Conservation (phyloP, 2,329 filamentous ascomycete species). For the Acrodontium crateriforme region DNA sequence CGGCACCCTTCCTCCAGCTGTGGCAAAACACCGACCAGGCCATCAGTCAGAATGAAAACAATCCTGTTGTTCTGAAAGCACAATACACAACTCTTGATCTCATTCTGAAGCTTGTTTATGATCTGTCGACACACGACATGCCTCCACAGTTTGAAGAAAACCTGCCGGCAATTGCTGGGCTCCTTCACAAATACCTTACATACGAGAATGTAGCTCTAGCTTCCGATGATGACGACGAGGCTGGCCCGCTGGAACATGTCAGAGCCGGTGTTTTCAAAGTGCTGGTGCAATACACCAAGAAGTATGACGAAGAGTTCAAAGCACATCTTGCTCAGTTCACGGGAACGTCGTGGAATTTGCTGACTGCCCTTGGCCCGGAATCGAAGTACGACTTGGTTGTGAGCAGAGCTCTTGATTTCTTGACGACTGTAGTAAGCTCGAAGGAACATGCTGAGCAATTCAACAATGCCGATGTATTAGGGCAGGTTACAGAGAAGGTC, state of each 20-base stretch:
- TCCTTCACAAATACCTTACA: constrained; percentile 84
- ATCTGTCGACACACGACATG: constrained; percentile 93
- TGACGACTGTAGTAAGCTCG: constrained; percentile 76
- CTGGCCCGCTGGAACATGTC: constrained; percentile 69
- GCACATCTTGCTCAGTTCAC: constrained; percentile 71
- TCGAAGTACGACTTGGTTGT: constrained; percentile 91
- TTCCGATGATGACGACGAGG: constrained; percentile 80
- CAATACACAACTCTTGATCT: constrained; percentile 80
- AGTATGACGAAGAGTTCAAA: constrained; percentile 90
- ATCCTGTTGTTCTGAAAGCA: constrained; percentile 59
- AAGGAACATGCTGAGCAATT: constrained; percentile 69
- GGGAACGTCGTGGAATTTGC: constrained; percentile 75
- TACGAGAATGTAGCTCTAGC: constrained; percentile 75
- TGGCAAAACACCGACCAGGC: constrained; percentile 58
- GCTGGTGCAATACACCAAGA: constrained; percentile 79
- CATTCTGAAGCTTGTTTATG: constrained; percentile 83
- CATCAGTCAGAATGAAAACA: constrained; percentile 60
- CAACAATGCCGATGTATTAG: constrained; percentile 65
- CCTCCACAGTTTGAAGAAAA: constrained; percentile 91
- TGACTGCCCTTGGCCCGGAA: constrained; percentile 73
- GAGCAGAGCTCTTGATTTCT: constrained; percentile 85
- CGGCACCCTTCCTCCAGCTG: constrained; percentile 66
- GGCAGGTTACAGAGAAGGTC: constrained; percentile 88
- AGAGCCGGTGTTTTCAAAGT: constrained; percentile 90
- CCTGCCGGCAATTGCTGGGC: constrained; percentile 56